Percentiles rank a stretch among this genome's conserved stretches.
These are phyloP conservation scores for Wickerhamiella cacticola DNA, from an alignment of 805 yeast species.

Conservation along the genomic window DNA sequence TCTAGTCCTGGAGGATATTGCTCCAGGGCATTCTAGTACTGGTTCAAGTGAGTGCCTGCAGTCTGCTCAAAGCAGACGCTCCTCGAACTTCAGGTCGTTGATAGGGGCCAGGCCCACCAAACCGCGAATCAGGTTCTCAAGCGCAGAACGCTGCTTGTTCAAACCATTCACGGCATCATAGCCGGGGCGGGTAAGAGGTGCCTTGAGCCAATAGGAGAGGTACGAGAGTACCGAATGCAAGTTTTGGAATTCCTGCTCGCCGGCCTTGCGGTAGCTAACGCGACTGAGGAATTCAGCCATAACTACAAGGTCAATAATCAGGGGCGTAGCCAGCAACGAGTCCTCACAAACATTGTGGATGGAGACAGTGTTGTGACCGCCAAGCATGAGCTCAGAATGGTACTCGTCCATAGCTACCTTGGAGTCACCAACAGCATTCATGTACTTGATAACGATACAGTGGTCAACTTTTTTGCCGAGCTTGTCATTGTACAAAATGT, in stretches of 20 bases:
- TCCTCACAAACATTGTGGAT: slow-evolving; percentile 96
- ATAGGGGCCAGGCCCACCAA: slow-evolving; percentile 81
- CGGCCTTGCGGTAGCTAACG: slow-evolving; percentile 58
- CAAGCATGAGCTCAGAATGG: slow-evolving; percentile 91
- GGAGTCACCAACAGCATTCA: slow-evolving; percentile 90
- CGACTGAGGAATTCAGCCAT: slow-evolving; percentile 85
- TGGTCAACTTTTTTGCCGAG: slow-evolving; percentile 74
- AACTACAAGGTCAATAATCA: slow-evolving; percentile 81
- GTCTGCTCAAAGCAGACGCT: slow-evolving; percentile 41
- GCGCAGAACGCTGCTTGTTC: slow-evolving; percentile 86
- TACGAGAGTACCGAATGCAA: slow-evolving; percentile 80
- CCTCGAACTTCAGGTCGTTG: slow-evolving; percentile 90
- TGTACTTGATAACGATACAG: slow-evolving; percentile 87
- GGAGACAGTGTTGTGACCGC: slow-evolving; percentile 90
- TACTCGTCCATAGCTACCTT: slow-evolving; percentile 98
- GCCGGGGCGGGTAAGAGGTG: slow-evolving; percentile 87
- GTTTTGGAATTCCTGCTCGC: slow-evolving; percentile 41
- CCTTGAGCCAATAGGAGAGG: slow-evolving; percentile 91
- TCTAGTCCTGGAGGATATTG: background rate
- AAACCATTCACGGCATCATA: slow-evolving; percentile 83
- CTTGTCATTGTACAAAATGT: slow-evolving; percentile 70
- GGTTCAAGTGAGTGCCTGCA: slow-evolving; percentile 4
- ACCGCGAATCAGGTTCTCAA: slow-evolving; percentile 81
- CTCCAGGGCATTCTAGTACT: slow-evolving; percentile 3
- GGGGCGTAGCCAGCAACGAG: slow-evolving; percentile 85